Conservation (phyloP, 768 basidiomycete genomes). For the Calocybe gangraenosa region DNA sequence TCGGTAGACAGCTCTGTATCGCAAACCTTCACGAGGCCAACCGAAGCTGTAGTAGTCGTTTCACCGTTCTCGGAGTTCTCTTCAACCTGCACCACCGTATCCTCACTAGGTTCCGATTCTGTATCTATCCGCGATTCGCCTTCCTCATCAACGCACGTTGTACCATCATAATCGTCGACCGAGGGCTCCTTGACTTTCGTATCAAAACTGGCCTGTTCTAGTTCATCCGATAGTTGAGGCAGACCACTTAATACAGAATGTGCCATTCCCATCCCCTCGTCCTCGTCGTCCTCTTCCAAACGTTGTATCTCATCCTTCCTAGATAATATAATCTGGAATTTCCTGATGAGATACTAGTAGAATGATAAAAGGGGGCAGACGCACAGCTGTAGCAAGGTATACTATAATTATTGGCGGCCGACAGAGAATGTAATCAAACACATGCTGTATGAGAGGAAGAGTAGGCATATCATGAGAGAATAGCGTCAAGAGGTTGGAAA, state of each 20-base stretch:
- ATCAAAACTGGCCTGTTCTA: background rate
- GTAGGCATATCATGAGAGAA: conserved; percentile 93
- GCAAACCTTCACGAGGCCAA: too few relatives aligned
- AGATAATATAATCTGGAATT: conserved; percentile 60
- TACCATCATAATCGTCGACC: background rate
- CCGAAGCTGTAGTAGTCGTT: background rate
- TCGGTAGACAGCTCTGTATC: background rate
- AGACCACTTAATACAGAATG: conserved; percentile 69
- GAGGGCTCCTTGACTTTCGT: background rate
- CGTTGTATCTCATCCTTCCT: conserved; percentile 63
- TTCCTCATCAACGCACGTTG: background rate
- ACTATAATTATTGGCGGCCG: conserved; percentile 78
- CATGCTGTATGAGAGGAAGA: conserved; percentile 83
- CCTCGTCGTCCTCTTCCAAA: conserved; percentile 67
- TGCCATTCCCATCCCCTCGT: conserved; percentile 56
- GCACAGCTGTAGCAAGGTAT: conserved; percentile 79
- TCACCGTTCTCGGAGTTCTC: background rate
- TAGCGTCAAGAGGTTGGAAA: conserved; percentile 86
- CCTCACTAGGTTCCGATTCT: background rate
- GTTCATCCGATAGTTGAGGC: conserved; percentile 43
- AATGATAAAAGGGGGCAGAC: conserved; percentile 24
- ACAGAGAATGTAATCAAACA: conserved; percentile 86
- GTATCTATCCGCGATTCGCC: background rate
- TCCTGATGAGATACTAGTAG: background rate
- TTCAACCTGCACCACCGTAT: background rate